phyloP scores from a whole-genome alignment of 1,139 yeast genomes.

The Insectozyma bohioensis region DNA sequence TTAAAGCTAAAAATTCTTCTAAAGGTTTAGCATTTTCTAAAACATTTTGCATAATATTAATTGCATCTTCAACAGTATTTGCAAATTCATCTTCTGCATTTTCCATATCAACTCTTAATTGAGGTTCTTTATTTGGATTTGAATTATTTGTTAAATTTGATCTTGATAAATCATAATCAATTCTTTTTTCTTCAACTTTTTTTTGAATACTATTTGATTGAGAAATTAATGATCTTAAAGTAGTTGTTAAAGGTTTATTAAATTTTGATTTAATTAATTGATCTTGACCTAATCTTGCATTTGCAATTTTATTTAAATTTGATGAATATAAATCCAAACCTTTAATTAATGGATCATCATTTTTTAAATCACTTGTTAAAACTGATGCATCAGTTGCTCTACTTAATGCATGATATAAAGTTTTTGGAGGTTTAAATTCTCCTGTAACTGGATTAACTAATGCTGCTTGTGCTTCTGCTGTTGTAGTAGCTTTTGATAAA shows the following conservation, averaged over 20 bases:
- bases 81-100: slow-evolving; percentile 89
- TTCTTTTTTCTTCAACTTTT: slow-evolving; percentile 75
- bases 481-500: slow-evolving; percentile 72
- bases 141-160: slow-evolving; percentile 62
- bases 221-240: slow-evolving; percentile 61
- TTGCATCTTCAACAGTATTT: slow-evolving; percentile 88
- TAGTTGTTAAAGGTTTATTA: slow-evolving; percentile 65
- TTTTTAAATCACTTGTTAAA: slow-evolving; percentile 44
- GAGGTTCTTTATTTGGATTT: slow-evolving; percentile 73
- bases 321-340: slow-evolving; percentile 46
- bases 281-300: slow-evolving; percentile 83
- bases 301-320: slow-evolving; percentile 65
- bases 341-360: slow-evolving; percentile 47
- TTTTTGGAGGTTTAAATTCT: slow-evolving; percentile 68
- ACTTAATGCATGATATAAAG: slow-evolving; percentile 79
- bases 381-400: slow-evolving; percentile 67
- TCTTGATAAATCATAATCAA: slow-evolving; percentile 80
- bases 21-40: slow-evolving; percentile 73
- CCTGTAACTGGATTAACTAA: slow-evolving; percentile 55
- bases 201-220: slow-evolving; percentile 72
- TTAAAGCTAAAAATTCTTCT: slow-evolving; percentile 66
- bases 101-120: slow-evolving; percentile 75
- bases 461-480: slow-evolving; percentile 82
- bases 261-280: slow-evolving; percentile 67
- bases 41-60: slow-evolving; percentile 78